Base-by-base conservation (phyloP, 78 protist species). In the Dictyostelium intermedium region DNA sequence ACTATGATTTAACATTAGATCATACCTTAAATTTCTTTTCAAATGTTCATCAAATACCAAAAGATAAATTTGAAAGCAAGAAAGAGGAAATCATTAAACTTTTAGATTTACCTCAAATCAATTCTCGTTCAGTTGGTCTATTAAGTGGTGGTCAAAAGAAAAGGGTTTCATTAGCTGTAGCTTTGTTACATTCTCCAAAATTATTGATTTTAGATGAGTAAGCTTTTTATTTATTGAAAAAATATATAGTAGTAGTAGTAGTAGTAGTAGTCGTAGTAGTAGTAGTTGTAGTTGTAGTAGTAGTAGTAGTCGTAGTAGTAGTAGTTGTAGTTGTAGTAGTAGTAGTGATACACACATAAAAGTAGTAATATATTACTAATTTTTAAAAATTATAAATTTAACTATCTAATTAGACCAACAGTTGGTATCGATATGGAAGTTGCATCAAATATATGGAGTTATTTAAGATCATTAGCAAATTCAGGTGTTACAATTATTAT, bases 91-190 rank as follows among this genome's bases (percentile, higher is more conserved):
- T 93, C 25, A 35, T 82, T 2, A 16, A 14, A 8, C 61, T 92
- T 23, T 74, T 92, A 14, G 81, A 81, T 43, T 30, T 82, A 45
- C 84, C 69, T 79, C 53, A 25, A 16, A 34, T 34, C 1, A 18
- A 23, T n/a, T 27, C 43, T 34, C 32, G 81, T 39, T n/a, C 92
- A 43, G 84, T 91, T 30, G 80, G 85, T 25, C 9, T 7, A 41
- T 10, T 91, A 82, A 66, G 85, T 76, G 97, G 97, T 34, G 97
- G 97, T 8, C 97, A 96, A 84, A 84, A 96, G 79, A 84, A 95
- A 35, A 85, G 97, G 32, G 91, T 83, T 14, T 94, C 95, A 27
- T 16, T 84, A 20, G 82, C 96, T 16, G 95, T 43, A 18, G 94
- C 97, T 18, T 60, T 95, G 25, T 81, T 95, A 23, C 97, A 95